These are phyloP conservation scores for Alternaria sp. DNA, from an alignment of 2,329 filamentous ascomycete species.

Conservation along the genomic window DNA sequence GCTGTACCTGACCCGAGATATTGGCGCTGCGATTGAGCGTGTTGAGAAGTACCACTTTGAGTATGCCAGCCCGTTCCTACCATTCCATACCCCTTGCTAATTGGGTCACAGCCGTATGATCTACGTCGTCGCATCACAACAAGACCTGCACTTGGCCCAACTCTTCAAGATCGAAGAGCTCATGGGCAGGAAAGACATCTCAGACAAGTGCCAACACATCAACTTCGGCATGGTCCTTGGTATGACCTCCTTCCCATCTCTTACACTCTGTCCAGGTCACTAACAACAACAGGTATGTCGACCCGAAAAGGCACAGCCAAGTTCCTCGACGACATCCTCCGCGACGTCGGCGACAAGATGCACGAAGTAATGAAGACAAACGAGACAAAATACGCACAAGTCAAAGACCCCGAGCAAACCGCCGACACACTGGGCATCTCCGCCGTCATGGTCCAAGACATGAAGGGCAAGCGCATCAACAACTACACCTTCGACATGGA, in stretches of 20 bases:
- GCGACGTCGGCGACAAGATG: slow-evolving; percentile 85
- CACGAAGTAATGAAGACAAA: slow-evolving; percentile 97
- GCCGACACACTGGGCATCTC: slow-evolving; percentile 92
- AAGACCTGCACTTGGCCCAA: slow-evolving; percentile 69
- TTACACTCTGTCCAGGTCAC: background rate
- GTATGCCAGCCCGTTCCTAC: slow-evolving; percentile 12
- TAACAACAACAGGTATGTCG: slow-evolving; percentile 55
- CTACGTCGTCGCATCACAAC: slow-evolving; percentile 69
- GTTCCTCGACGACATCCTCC: slow-evolving; percentile 57
- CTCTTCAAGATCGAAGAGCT: slow-evolving; percentile 69
- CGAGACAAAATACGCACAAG: slow-evolving; percentile 85
- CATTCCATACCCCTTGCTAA: background rate
- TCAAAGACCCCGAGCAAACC: slow-evolving; percentile 79
- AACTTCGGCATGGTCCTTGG: slow-evolving; percentile 72
- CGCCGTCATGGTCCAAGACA: slow-evolving; percentile 97
- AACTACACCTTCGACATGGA: slow-evolving; percentile 79
- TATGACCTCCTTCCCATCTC: background rate
- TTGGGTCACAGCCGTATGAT: slow-evolving; percentile 61
- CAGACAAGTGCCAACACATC: slow-evolving; percentile 66
- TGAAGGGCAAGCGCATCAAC: slow-evolving; percentile 86
- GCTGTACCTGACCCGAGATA: slow-evolving; percentile 72
- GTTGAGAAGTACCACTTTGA: slow-evolving; percentile 67
- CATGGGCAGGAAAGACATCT: slow-evolving; percentile 66
- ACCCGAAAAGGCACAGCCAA: slow-evolving; percentile 67
- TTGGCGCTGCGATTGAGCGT: slow-evolving; percentile 70